Conservation (phyloP, 2,329 filamentous ascomycete genomes). For the Sporothrix inflata region DNA sequence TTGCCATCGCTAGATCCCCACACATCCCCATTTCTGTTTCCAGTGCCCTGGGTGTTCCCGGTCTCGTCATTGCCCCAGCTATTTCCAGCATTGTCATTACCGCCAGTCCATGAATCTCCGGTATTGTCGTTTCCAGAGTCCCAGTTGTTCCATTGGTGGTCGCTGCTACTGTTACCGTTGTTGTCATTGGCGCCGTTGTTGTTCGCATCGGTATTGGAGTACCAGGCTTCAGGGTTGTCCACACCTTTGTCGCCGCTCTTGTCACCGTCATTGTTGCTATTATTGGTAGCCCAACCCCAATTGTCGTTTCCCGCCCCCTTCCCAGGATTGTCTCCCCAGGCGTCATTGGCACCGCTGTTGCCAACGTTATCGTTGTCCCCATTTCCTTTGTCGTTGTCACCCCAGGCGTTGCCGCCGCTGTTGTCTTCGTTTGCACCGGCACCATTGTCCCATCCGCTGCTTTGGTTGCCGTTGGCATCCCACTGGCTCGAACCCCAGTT, state of each 20-base stretch:
- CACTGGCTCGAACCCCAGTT: not conserved
- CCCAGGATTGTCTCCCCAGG: not conserved
- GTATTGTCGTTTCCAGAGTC: not conserved
- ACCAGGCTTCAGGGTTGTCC: not conserved
- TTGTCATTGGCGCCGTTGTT: constrained; percentile 4
- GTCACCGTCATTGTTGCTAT: not conserved
- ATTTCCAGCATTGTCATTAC: not conserved
- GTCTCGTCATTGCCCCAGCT: not conserved
- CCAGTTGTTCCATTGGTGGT: not conserved
- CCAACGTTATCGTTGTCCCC: not conserved
- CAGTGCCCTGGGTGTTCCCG: not conserved
- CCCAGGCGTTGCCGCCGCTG: not conserved
- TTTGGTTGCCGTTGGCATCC: not conserved
- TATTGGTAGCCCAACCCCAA: not conserved
- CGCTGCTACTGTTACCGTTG: not conserved
- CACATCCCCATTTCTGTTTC: not conserved
- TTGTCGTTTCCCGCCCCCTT: not conserved
- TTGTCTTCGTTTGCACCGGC: not conserved
- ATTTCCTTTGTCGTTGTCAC: not conserved
- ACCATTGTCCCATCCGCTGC: not conserved
- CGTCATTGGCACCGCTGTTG: not conserved
- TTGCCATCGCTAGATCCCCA: not conserved
- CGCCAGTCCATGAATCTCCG: not conserved
- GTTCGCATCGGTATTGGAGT: not conserved
- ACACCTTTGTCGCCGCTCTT: not conserved